A percentile compares a stretch with the other conserved stretches of the same genome.
phyloP scores from a whole-genome alignment of 495 filamentous ascomycete species.

The Pyronema omphalodes region DNA sequence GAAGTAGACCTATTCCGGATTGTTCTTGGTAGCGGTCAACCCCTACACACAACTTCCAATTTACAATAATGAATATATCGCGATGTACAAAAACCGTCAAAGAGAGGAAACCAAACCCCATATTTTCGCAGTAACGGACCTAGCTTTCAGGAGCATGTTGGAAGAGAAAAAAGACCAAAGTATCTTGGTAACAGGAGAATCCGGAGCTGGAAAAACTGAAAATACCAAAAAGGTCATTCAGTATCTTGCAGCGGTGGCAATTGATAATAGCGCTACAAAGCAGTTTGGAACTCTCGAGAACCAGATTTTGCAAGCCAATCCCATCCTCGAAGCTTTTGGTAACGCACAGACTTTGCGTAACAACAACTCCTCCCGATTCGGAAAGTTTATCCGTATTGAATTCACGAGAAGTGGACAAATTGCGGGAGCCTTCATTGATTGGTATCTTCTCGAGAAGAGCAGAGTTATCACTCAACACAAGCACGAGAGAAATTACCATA shows the following conservation, averaged over 20 bases:
- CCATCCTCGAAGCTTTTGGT: constrained; percentile 94
- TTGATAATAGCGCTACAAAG: constrained; percentile 37
- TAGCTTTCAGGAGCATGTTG: constrained; percentile 86
- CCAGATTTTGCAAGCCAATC: constrained; percentile 91
- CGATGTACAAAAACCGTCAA: constrained; percentile 81
- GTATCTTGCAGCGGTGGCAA: constrained; percentile 86
- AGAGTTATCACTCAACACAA: constrained; percentile 74
- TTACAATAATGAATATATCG: constrained; percentile 90
- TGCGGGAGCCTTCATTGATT: constrained; percentile 90
- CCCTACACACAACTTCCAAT: constrained; percentile 90
- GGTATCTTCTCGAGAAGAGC: constrained; percentile 96
- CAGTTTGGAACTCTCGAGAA: constrained; percentile 50
- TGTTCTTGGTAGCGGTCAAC: constrained; percentile 94
- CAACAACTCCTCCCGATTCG: constrained; percentile 96
- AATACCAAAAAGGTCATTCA: constrained; percentile 99
- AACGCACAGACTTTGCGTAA: constrained; percentile 97
- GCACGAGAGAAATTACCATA: constrained; percentile 86
- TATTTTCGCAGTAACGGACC: constrained; percentile 96
- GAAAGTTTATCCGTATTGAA: constrained; percentile 97
- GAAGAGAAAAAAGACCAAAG: constrained; percentile 93
- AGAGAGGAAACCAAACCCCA: constrained; percentile 92
- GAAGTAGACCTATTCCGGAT: constrained; percentile 71
- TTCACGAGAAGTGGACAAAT: constrained; percentile 84
- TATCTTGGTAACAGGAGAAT: constrained; percentile 95
- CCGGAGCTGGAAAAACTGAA: constrained; percentile 95